phyloP scores from a whole-genome alignment of 2,329 filamentous ascomycete species.

The Corniculantispora saksenae region DNA sequence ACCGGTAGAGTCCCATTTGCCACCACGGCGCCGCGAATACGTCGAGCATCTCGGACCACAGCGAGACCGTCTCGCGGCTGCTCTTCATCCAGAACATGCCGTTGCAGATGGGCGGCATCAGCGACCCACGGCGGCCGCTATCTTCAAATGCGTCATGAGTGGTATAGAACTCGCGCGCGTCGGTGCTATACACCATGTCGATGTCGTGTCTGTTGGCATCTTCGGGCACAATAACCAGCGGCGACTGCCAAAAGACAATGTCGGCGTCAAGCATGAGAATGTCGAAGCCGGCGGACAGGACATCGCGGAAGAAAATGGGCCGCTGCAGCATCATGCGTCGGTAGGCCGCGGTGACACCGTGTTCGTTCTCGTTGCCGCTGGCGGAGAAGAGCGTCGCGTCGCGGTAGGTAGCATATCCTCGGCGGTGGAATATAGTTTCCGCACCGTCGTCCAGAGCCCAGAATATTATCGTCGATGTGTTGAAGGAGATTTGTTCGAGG shows the following conservation, averaged over 20 bases:
- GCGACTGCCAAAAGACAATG: slow-evolving; percentile 1
- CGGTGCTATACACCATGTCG: slow-evolving; percentile 4
- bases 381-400: not conserved
- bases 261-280: slow-evolving; percentile 10
- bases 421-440: not conserved
- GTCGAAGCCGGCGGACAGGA: not conserved
- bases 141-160: not conserved
- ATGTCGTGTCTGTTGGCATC: not conserved
- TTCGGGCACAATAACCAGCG: not conserved
- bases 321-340: not conserved
- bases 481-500: not conserved
- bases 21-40: not conserved
- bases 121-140: not conserved
- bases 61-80: not conserved
- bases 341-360: not conserved
- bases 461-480: not conserved
- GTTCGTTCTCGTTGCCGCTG: not conserved
- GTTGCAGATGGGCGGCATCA: slow-evolving; percentile 6
- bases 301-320: not conserved
- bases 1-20: not conserved
- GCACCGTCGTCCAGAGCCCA: not conserved
- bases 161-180: slow-evolving; percentile 3
- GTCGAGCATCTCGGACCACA: slow-evolving; percentile 1
- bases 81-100: slow-evolving; percentile 10
- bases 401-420: not conserved